A percentile compares a stretch with the other conserved stretches of the same genome.
Evolutionary conservation across 2,329 filamentous ascomycete genomes (phyloP).

Genomic region (Phialocephala sp.): DNA sequence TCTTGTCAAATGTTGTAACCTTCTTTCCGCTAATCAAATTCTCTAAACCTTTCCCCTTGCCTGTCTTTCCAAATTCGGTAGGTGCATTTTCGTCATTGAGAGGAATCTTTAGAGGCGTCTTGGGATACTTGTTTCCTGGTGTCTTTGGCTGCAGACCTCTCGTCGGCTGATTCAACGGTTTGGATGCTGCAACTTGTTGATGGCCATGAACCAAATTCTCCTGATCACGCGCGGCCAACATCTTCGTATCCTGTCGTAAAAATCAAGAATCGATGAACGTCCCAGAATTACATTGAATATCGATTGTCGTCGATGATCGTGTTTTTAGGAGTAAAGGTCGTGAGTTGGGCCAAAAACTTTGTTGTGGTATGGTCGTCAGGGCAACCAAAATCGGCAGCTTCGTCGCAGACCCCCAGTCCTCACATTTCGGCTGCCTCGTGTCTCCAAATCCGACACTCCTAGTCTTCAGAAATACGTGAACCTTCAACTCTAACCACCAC

Average conservation of each 20-base stretch:
- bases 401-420: conserved; percentile 11
- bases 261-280: conserved; percentile 14
- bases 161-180: conserved; percentile 70
- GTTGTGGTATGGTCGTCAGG: conserved; percentile 17
- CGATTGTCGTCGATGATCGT: conserved; percentile 6
- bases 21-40: conserved; percentile 61
- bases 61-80: conserved; percentile 61
- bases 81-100: conserved; percentile 87
- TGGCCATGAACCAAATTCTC: conserved; percentile 83
- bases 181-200: conserved; percentile 72
- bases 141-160: conserved; percentile 75
- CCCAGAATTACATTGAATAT: conserved; percentile 21
- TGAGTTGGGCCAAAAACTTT: background rate
- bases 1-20: conserved; percentile 58
- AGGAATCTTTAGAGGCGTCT: conserved; percentile 80
- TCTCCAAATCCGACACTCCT: conserved; percentile 19
- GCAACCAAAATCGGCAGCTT: conserved; percentile 15
- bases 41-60: conserved; percentile 60
- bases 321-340: background rate
- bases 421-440: conserved; percentile 24
- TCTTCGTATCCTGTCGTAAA: conserved; percentile 48
- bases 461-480: background rate
- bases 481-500: background rate
- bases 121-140: conserved; percentile 75
- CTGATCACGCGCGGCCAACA: conserved; percentile 83